Base-by-base conservation (phyloP, 441 rosid genomes). In the Hura crepitans region DNA sequence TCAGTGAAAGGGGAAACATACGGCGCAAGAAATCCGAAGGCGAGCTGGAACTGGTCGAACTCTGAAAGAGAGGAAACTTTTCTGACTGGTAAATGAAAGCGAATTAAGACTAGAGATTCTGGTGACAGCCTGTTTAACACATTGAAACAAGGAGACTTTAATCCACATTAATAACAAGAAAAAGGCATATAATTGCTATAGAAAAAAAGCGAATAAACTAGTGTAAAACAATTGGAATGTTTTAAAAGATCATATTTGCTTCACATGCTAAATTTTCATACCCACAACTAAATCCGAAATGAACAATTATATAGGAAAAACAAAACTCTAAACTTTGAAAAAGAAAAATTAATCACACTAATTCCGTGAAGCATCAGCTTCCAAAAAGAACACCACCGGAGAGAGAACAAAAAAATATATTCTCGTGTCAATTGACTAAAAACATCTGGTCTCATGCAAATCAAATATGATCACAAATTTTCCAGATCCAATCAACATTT, bases 21-120 rank as follows among this genome's bases (percentile, higher is more conserved):
- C 92, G 43, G 83, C 85, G 13, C 87, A 84, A 55, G 85, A 84
- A 73, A 88, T 70, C 72, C 79, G 71, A 68, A 87, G 74, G 68
- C 86, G 82, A 75, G 78, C 60, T 61, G 80, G 77, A 74, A 66
- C 27, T 5, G 78, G 81, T n/a, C 55, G 79, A 43, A 81, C 73
- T 25, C 75, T 75, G 75, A 89, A 86, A 6, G 93, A 86, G 63
- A 88, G 82, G 73, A 37, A 82, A 64, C 76, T 83, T 75, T 78
- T 85, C 71, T 74, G 77, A 51, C 46, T 71, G 15, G 80, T 72
- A 72, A 80, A 65, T 59, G 86, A 68, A 69, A 64, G 75, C 2
- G 74, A 75, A 70, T 81, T 84, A 71, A 79, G 71, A 20, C 82
- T 70, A 60, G 80, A 72, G 62, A 78, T 42, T 80, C 83, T 74